Percentiles rank a stretch among this genome's conserved stretches.
Evolutionary conservation across 495 filamentous ascomycete species (phyloP).

Genomic region (Hyaloscypha finlandica): DNA sequence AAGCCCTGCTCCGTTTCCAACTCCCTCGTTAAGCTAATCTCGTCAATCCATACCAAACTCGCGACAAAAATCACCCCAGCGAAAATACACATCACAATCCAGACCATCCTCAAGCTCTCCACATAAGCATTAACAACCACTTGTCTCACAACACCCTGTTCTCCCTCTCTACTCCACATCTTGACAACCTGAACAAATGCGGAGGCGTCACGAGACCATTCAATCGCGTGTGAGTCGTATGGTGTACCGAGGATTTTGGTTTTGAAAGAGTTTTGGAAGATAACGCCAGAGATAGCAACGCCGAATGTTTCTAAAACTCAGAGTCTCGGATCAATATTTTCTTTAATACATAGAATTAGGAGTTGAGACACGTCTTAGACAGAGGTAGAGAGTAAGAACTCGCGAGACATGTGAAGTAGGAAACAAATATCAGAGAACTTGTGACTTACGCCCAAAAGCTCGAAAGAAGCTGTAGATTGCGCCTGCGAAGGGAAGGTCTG

Average conservation of each 20-base stretch:
- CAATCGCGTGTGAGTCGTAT: constrained; percentile 44
- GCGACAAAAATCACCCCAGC: constrained; percentile 26
- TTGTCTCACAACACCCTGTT: constrained; percentile 36
- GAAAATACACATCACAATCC: constrained; percentile 48
- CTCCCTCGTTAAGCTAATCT: constrained; percentile 24
- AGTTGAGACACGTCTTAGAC: too few relatives aligned
- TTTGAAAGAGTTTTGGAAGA: constrained; percentile 62
- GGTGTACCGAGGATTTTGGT: constrained; percentile 44
- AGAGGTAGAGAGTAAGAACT: too few relatives aligned
- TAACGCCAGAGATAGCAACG: constrained; percentile 52
- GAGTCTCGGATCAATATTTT: too few relatives aligned
- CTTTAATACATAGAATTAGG: too few relatives aligned
- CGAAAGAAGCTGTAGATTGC: constrained; percentile 62
- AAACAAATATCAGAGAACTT: too few relatives aligned
- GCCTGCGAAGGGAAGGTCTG: constrained; percentile 57
- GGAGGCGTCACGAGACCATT: constrained; percentile 57
- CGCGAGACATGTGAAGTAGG: too few relatives aligned
- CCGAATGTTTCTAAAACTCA: constrained; percentile 36
- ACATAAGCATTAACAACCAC: constrained; percentile 55
- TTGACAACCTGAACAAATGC: constrained; percentile 60
- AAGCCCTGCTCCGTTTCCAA: constrained; percentile 29
- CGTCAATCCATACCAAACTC: constrained; percentile 22
- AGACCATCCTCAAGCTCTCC: constrained; percentile 58
- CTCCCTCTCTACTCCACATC: constrained; percentile 44
- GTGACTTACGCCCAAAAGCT: constrained; percentile 46